Evolutionary conservation across 2,329 filamentous ascomycete genomes (phyloP).

Genomic region (Corynespora cassiicola): DNA sequence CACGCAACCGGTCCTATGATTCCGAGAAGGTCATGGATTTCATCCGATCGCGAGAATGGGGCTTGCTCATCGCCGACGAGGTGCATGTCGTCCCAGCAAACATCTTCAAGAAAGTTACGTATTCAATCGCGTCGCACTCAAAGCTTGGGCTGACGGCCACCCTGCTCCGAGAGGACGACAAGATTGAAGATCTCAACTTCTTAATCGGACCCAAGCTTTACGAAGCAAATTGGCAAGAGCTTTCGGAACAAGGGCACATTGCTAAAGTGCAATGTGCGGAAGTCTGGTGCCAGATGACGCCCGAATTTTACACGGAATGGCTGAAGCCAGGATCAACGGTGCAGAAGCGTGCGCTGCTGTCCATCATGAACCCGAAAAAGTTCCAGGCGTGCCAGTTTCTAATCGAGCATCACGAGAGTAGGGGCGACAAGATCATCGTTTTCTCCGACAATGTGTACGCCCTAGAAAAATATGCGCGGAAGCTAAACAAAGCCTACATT

Average conservation of each 20-base stretch:
- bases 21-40: conserved; percentile 98
- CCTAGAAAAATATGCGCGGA: conserved; percentile 81
- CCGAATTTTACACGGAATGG: conserved; percentile 97
- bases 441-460: conserved; percentile 98
- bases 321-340: conserved; percentile 69
- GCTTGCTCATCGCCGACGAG: conserved; percentile 94
- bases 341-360: conserved; percentile 73
- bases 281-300: conserved; percentile 99
- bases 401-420: conserved; percentile 95
- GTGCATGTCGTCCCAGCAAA: conserved; percentile 97
- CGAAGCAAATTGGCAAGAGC: conserved; percentile 99
- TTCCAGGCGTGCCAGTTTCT: conserved; percentile 97
- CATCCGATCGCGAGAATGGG: conserved; percentile 88
- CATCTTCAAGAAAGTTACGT: conserved; percentile 94
- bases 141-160: conserved; percentile 96
- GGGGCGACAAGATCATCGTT: conserved; percentile 97
- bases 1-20: conserved; percentile 85
- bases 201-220: conserved; percentile 97
- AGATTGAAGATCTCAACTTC: conserved; percentile 97
- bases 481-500: conserved; percentile 86
- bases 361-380: conserved; percentile 97
- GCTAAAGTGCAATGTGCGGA: conserved; percentile 97
- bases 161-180: conserved; percentile 93
- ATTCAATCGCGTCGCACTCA: conserved; percentile 90
- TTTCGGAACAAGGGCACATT: conserved; percentile 96